Conservation (phyloP, 257 asterid genomes). For the Salvia rosmarinus region DNA sequence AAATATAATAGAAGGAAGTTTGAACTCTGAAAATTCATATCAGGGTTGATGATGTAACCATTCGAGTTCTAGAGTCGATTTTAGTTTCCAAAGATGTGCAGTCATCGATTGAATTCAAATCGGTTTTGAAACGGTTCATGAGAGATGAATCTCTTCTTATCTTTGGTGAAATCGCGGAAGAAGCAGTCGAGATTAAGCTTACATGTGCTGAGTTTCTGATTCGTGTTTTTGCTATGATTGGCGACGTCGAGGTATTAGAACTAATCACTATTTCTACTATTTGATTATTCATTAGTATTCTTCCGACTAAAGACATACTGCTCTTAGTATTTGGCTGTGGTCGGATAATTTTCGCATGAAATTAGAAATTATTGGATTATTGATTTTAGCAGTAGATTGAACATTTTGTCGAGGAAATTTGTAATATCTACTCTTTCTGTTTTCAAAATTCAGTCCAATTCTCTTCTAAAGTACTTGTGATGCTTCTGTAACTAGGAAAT, state of each 20-base stretch:
- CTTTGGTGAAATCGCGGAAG: conserved; percentile 55
- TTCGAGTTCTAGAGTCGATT: conserved; percentile 61
- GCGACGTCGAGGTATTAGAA: conserved; percentile 73
- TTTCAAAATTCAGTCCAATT: not conserved
- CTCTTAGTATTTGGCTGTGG: conserved; percentile 12
- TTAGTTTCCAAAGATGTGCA: conserved; percentile 60
- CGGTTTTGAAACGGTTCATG: conserved; percentile 59
- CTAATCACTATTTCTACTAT: not conserved
- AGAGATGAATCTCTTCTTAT: conserved; percentile 61
- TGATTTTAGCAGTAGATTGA: not conserved
- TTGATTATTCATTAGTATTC: not conserved
- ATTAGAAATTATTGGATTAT: not conserved
- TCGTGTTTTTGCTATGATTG: conserved; percentile 65
- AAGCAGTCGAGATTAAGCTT: conserved; percentile 63
- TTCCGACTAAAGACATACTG: not conserved
- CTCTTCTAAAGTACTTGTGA: not conserved
- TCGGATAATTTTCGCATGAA: not conserved
- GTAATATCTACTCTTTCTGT: not conserved
- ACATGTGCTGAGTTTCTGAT: conserved; percentile 63
- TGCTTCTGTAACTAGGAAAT: not conserved
- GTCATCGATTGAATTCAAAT: conserved; percentile 46
- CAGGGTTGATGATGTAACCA: conserved; percentile 66
- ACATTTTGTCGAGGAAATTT: not conserved
- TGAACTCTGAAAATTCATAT: conserved; percentile 6
- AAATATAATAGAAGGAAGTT: not conserved